Conservation (phyloP, 1,284 basidiomycete genomes). For the Volvariella surrecta region DNA sequence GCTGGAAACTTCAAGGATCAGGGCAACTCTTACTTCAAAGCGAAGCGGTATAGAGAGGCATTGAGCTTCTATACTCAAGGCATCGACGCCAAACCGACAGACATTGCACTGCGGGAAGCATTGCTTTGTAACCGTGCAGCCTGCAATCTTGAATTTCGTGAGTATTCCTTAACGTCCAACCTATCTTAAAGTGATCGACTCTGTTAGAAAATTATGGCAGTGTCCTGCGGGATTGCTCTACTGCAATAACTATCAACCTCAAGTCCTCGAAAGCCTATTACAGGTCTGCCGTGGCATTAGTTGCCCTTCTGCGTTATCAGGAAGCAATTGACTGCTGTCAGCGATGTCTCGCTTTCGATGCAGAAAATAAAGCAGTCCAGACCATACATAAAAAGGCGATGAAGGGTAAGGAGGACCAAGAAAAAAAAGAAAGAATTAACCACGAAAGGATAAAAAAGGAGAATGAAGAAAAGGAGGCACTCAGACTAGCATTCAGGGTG, state of each 20-base stretch:
- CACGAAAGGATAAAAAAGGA: slow-evolving; percentile 40
- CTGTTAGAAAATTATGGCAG: slow-evolving; percentile 76
- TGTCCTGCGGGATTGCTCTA: slow-evolving; percentile 79
- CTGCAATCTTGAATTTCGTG: slow-evolving; percentile 84
- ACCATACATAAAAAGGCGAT: slow-evolving; percentile 37
- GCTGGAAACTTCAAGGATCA: slow-evolving; percentile 92
- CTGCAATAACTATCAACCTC: slow-evolving; percentile 55
- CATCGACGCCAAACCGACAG: slow-evolving; percentile 73
- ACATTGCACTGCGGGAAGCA: slow-evolving; percentile 53
- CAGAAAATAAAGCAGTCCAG: slow-evolving; percentile 42
- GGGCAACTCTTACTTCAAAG: slow-evolving; percentile 90
- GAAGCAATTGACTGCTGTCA: slow-evolving; percentile 79
- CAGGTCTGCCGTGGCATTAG: slow-evolving; percentile 70
- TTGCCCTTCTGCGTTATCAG: slow-evolving; percentile 62
- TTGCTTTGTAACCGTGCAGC: slow-evolving; percentile 88
- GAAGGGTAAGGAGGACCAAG: slow-evolving; percentile 37
- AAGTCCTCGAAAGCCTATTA: slow-evolving; percentile 77
- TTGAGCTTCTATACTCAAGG: slow-evolving; percentile 87
- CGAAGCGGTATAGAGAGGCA: slow-evolving; percentile 83
- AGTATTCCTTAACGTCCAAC: slow-evolving; percentile 15
- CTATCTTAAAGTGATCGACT: slow-evolving; percentile 2
- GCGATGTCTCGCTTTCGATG: slow-evolving; percentile 54
- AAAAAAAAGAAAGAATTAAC: slow-evolving; percentile 40
- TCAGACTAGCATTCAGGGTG: slow-evolving; percentile 58
- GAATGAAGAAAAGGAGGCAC: slow-evolving; percentile 33